These are phyloP conservation scores for Rhododendron vialii DNA, from an alignment of 148 eudicot species.

Conservation along the genomic window DNA sequence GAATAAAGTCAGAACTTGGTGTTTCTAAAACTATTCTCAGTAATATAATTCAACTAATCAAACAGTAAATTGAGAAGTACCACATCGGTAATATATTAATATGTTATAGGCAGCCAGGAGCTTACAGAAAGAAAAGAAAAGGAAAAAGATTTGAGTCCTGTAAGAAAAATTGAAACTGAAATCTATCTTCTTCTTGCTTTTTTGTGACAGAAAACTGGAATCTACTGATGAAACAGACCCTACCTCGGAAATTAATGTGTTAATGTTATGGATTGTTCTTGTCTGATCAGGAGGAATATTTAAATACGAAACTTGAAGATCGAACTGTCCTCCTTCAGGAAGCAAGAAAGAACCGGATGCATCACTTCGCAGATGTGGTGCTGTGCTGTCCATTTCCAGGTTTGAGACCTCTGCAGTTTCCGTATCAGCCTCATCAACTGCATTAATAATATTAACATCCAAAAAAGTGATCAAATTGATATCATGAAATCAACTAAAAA, in stretches of 20 bases:
- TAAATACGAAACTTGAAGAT: conserved; percentile 44
- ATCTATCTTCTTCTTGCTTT: not conserved
- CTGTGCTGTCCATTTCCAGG: conserved; percentile 29
- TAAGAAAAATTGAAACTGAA: not conserved
- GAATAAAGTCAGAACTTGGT: conserved; percentile 1
- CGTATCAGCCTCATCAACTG: conserved; percentile 19
- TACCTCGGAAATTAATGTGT: conserved; percentile 79
- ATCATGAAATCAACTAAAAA: not conserved
- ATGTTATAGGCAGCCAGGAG: not conserved
- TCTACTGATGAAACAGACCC: conserved; percentile 4
- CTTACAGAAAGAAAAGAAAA: not conserved
- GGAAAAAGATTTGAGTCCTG: not conserved
- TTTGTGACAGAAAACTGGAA: not conserved
- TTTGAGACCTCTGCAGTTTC: conserved; percentile 28
- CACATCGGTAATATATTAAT: not conserved
- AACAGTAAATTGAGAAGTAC: not conserved
- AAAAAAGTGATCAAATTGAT: conserved; percentile 3
- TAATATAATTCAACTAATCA: not conserved
- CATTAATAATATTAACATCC: conserved; percentile 1
- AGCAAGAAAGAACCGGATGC: conserved; percentile 27
- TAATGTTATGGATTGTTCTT: conserved; percentile 70
- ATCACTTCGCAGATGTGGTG: conserved; percentile 18
- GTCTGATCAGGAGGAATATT: conserved; percentile 79
- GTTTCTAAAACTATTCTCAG: not conserved
- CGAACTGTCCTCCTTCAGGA: conserved; percentile 32